phyloP scores from a whole-genome alignment of 306 rosid species.

The Trifolium fragiferum region DNA sequence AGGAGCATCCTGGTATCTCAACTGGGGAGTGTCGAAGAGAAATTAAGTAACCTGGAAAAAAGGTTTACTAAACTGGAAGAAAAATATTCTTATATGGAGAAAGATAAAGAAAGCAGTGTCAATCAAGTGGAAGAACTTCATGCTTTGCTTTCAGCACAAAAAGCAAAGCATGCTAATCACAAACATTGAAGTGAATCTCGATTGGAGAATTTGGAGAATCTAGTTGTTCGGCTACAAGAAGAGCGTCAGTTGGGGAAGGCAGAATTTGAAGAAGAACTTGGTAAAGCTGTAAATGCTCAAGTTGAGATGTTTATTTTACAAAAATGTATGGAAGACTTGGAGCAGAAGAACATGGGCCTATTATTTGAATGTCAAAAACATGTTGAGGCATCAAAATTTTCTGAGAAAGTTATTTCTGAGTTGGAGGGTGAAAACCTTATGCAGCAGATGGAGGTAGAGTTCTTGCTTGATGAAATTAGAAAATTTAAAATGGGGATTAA shows the following conservation, averaged over 20 bases:
- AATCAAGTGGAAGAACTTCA: conserved; percentile 72
- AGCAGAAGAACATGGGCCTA: conserved; percentile 71
- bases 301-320: conserved; percentile 94
- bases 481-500: conserved; percentile 67
- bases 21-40: conserved; percentile 70
- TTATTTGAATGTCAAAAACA: conserved; percentile 76
- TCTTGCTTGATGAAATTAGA: conserved; percentile 77
- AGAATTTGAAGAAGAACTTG: conserved; percentile 88
- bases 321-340: conserved; percentile 89
- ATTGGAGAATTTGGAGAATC: conserved; percentile 66
- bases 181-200: conserved; percentile 67
- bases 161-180: conserved; percentile 65
- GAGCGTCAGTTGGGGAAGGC: conserved; percentile 70
- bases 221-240: conserved; percentile 61
- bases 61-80: conserved; percentile 75
- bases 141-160: conserved; percentile 63
- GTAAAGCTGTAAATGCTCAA: conserved; percentile 86
- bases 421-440: conserved; percentile 93
- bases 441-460: conserved; percentile 89
- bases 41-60: conserved; percentile 73
- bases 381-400: conserved; percentile 71
- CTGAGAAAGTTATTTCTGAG: conserved; percentile 79
- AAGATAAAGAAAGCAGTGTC: conserved; percentile 68
- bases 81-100: conserved; percentile 67
- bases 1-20: conserved; percentile 67